Evolutionary conservation across 1,139 yeast genomes (phyloP).

Genomic region (Magnusiomyces ingens): DNA sequence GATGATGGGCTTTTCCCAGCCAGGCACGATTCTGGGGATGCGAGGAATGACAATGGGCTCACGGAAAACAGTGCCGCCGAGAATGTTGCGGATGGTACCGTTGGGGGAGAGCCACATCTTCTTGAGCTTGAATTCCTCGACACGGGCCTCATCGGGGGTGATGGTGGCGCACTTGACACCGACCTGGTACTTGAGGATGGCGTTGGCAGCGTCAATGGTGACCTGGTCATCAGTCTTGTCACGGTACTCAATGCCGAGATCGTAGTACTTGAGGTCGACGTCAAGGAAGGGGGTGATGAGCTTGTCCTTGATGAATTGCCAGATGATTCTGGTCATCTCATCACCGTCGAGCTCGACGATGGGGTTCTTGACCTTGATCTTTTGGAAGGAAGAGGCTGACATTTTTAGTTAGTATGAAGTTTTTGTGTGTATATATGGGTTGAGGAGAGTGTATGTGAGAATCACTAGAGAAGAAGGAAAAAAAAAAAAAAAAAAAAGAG

Average conservation of each 20-base stretch:
- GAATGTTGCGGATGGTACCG: slow-evolving; percentile 89
- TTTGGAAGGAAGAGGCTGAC: slow-evolving; percentile 30
- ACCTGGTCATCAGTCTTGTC: slow-evolving; percentile 84
- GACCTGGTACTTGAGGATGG: slow-evolving; percentile 80
- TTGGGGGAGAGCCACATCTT: slow-evolving; percentile 98
- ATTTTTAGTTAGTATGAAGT: slow-evolving; percentile 6
- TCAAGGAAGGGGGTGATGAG: slow-evolving; percentile 79
- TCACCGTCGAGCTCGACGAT: slow-evolving; percentile 96
- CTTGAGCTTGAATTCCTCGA: slow-evolving; percentile 78
- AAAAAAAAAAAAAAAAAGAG: slow-evolving; percentile 4
- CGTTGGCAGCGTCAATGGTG: slow-evolving; percentile 84
- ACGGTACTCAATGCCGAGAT: slow-evolving; percentile 76
- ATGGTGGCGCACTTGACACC: slow-evolving; percentile 97
- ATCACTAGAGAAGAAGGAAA: background rate
- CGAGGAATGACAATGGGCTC: slow-evolving; percentile 90
- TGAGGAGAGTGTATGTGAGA: background rate
- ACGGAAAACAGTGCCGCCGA: slow-evolving; percentile 94
- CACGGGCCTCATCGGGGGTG: slow-evolving; percentile 97
- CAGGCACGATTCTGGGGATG: slow-evolving; percentile 84
- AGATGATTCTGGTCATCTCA: slow-evolving; percentile 89
- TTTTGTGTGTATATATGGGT: background rate
- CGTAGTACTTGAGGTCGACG: slow-evolving; percentile 86
- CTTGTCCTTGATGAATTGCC: slow-evolving; percentile 74
- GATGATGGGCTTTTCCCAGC: slow-evolving; percentile 91
- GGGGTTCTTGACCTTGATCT: slow-evolving; percentile 80